These are phyloP conservation scores for Parafenestella ontariensis DNA, from an alignment of 2,329 filamentous ascomycete genomes.

Conservation along the genomic window DNA sequence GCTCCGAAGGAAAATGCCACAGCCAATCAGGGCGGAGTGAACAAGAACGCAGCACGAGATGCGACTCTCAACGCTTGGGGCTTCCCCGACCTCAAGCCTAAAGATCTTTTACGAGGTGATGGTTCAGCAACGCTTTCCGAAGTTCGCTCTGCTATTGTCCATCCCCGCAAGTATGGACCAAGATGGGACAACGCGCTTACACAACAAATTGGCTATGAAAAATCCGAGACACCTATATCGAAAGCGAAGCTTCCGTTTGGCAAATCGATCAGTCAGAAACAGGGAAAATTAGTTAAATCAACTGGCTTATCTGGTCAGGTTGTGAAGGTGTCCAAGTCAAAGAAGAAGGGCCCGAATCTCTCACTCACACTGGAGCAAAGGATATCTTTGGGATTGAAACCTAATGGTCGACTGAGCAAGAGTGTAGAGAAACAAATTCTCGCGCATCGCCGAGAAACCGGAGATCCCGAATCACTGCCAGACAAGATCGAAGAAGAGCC, in stretches of 20 bases:
- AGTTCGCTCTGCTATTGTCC: conserved; percentile 27
- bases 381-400: conserved; percentile 29
- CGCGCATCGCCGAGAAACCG: conserved; percentile 32
- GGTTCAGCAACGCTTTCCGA: conserved; percentile 38
- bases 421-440: conserved; percentile 35
- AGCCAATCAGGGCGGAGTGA: conserved; percentile 4
- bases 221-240: conserved; percentile 9
- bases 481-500: conserved; percentile 20
- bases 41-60: conserved; percentile 8
- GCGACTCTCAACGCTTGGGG: conserved; percentile 38
- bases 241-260: conserved; percentile 6
- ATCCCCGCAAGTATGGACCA: conserved; percentile 21
- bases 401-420: conserved; percentile 32
- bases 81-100: conserved; percentile 26
- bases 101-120: conserved; percentile 27
- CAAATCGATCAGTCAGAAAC: conserved; percentile 2
- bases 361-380: conserved; percentile 36
- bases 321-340: neutral
- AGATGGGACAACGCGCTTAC: conserved; percentile 37
- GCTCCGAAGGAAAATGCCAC: conserved; percentile 22
- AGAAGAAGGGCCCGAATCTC: conserved; percentile 6
- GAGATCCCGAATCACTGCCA: conserved; percentile 29
- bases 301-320: neutral
- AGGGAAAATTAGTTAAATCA: neutral
- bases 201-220: conserved; percentile 33